These are phyloP conservation scores for Fraxinus greggii DNA, from an alignment of 305 asterid species.

Conservation along the genomic window DNA sequence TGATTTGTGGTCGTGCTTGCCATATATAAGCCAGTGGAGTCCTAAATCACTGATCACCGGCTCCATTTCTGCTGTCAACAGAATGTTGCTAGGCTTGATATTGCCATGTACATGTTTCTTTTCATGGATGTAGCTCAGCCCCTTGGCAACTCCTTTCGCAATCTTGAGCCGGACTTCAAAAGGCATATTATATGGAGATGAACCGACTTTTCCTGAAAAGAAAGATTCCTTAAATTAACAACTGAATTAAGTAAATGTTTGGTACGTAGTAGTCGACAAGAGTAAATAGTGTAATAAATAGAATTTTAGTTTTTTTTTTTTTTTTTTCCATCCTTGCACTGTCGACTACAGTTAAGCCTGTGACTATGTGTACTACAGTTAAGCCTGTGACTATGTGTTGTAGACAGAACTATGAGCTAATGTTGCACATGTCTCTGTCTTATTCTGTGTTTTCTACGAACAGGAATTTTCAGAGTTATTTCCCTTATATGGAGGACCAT, in stretches of 20 bases:
- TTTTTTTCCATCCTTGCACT: neutral
- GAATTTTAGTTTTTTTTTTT: neutral
- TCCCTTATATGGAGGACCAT: constrained; percentile 51
- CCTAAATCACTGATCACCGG: constrained; percentile 80
- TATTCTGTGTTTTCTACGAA: constrained; percentile 39
- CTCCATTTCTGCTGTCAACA: constrained; percentile 75
- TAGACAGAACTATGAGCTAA: constrained; percentile 20
- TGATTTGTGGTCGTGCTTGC: constrained; percentile 43
- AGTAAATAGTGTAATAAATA: neutral
- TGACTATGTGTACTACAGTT: neutral
- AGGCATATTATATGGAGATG: constrained; percentile 70
- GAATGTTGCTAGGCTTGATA: constrained; percentile 88
- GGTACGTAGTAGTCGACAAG: neutral
- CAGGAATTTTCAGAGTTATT: constrained; percentile 24
- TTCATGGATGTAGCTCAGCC: constrained; percentile 75
- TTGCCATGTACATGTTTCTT: constrained; percentile 91
- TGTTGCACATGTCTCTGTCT: constrained; percentile 62
- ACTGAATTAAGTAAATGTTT: neutral
- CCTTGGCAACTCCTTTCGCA: constrained; percentile 79
- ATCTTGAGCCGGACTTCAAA: constrained; percentile 60
- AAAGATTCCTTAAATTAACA: neutral
- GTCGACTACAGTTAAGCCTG: neutral
- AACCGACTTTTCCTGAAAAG: constrained; percentile 59
- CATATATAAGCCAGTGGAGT: constrained; percentile 57
- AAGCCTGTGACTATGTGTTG: neutral